Conservation (phyloP, 2,329 filamentous ascomycete genomes). For the Sporothrix dimorphospora region DNA sequence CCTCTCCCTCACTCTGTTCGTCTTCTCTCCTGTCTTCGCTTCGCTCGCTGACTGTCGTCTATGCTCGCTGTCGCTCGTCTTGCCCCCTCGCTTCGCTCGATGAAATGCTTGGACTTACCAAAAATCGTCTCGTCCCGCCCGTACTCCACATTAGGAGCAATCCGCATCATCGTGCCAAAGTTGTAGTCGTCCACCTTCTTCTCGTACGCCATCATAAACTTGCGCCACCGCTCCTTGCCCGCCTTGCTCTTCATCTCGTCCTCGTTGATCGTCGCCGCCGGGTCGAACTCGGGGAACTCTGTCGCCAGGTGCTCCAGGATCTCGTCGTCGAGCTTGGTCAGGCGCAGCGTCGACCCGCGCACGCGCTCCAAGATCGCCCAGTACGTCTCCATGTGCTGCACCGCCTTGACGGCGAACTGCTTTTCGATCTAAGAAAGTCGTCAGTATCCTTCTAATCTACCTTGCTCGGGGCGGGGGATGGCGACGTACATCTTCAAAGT, state of each 20-base stretch:
- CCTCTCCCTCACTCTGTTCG: not conserved
- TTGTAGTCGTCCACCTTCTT: constrained; percentile 97
- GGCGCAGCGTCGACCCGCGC: constrained; percentile 81
- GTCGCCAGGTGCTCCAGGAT: constrained; percentile 86
- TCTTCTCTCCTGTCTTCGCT: not conserved
- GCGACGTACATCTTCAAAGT: constrained; percentile 59
- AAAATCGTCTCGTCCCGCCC: constrained; percentile 90
- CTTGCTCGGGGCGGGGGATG: not conserved
- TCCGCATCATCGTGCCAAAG: constrained; percentile 91
- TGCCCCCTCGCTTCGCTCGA: not conserved
- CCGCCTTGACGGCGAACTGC: constrained; percentile 97
- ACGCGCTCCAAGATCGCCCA: constrained; percentile 93
- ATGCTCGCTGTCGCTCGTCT: not conserved
- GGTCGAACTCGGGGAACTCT: constrained; percentile 92
- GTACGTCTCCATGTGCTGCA: constrained; percentile 96
- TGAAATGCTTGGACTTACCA: constrained; percentile 56
- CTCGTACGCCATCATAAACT: constrained; percentile 92
- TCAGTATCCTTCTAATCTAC: not conserved
- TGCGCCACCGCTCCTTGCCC: constrained; percentile 93
- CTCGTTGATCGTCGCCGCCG: constrained; percentile 78
- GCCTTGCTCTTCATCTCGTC: constrained; percentile 96
- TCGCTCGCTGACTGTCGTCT: not conserved
- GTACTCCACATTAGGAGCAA: constrained; percentile 79
- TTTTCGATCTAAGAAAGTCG: constrained; percentile 93
- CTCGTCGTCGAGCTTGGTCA: constrained; percentile 94